Evolutionary conservation across 352 stramenopile species (phyloP).

Genomic region (Phytophthora palmivora): DNA sequence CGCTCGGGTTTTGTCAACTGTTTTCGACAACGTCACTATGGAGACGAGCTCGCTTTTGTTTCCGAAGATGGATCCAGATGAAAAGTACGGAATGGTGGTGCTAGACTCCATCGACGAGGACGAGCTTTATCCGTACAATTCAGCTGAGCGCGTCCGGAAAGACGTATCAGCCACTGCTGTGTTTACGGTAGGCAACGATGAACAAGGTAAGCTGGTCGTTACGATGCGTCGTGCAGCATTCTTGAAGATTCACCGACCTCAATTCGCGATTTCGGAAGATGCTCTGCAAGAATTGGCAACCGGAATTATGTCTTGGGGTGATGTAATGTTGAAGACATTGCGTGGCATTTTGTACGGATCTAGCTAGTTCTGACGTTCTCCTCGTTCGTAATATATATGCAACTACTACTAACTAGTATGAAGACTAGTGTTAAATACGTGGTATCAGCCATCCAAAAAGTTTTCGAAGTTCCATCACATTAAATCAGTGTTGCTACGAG

Average conservation of each 20-base stretch:
- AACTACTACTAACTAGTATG: too few relatives aligned
- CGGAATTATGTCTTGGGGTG: conserved; percentile 24
- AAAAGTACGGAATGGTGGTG: conserved; percentile 20
- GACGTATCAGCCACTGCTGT: conserved; percentile 41
- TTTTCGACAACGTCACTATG: conserved; percentile 22
- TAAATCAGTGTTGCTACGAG: background rate
- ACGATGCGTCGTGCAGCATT: conserved; percentile 36
- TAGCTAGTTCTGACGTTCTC: background rate
- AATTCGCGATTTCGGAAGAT: conserved; percentile 20
- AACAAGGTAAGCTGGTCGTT: conserved; percentile 25
- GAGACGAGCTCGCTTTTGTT: conserved; percentile 44
- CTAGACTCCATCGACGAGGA: conserved; percentile 51
- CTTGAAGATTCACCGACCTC: conserved; percentile 35
- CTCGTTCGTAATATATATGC: too few relatives aligned
- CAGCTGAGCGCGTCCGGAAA: conserved; percentile 37
- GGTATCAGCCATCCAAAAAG: background rate
- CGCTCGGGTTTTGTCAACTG: conserved; percentile 16
- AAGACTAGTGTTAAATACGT: too few relatives aligned
- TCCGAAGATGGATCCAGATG: conserved; percentile 28
- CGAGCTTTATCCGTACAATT: conserved; percentile 47
- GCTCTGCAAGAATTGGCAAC: conserved; percentile 14
- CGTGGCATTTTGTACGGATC: conserved; percentile 14
- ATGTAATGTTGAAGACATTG: conserved; percentile 24
- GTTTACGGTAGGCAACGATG: conserved; percentile 10
- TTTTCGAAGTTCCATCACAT: background rate